Base-by-base conservation (phyloP, 805 yeast genomes). In the Groenewaldozyma tartarivorans region DNA sequence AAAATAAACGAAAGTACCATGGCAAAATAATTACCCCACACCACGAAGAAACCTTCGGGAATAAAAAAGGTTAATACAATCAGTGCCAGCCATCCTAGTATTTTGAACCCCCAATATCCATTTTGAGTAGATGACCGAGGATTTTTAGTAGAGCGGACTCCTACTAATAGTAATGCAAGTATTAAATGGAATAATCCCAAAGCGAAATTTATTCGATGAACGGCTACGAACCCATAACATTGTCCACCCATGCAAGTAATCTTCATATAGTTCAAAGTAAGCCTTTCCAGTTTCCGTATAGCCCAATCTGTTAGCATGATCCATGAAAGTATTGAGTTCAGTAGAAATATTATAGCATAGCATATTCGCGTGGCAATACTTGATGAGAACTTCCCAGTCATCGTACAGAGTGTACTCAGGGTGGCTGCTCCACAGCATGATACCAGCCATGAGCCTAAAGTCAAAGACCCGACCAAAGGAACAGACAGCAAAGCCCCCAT, bases 201-300 rank as follows among this genome's bases (percentile, higher is more conserved):
- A 2, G 96, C 88, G 56, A 87, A 83, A 61, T 86, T 86, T 52
- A 92, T 68, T 42, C 97, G 67, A 58, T 92, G 94, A n/a, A 92
- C 96, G 3, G 94, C 88, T 13, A 86, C 84, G 61, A 90, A 92
- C 36, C 96, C 94, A 60, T 95, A 87, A 51, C 83, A 83, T 42
- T 82, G 81, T 18, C 76, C 75, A 11, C 92, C 94, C 34, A 79
- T 77, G 62, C 98, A 90, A 33, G 74, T 77, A 47, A 71, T 71
- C 51, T 79, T 79, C 54, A 83, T 74, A 44, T 72, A 68, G 11
- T 85, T 86, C 62, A 79, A 72, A 0, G 85, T 71, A 5, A 86
- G 67, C 44, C 71, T 72, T 45, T 81, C 92, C 5, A 92, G 76
- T 62, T 82, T 75, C 44, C 75, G 69, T 16, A 81, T 71, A 3